These are phyloP conservation scores for Phytophthora pluvialis DNA, from an alignment of 352 stramenopile species.

Conservation along the genomic window DNA sequence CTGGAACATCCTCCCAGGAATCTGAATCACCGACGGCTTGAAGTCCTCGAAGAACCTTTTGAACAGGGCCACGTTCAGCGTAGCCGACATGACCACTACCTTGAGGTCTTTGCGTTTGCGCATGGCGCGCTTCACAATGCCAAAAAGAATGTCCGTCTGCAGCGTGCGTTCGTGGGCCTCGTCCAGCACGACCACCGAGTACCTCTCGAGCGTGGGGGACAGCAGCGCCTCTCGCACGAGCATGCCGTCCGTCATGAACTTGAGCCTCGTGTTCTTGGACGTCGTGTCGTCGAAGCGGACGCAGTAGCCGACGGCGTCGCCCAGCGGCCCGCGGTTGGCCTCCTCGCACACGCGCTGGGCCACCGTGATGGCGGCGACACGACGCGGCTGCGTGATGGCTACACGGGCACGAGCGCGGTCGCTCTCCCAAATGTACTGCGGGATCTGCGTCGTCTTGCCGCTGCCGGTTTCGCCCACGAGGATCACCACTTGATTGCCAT, in stretches of 20 bases:
- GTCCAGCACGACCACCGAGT: conserved; percentile 88
- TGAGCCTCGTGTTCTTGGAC: conserved; percentile 88
- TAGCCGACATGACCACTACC: conserved; percentile 99
- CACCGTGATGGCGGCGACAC: conserved; percentile 85
- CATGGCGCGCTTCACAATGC: conserved; percentile 88
- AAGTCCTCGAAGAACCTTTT: conserved; percentile 93
- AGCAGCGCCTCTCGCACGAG: conserved; percentile 91
- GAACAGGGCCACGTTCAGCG: conserved; percentile 95
- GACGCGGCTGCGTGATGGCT: conserved; percentile 84
- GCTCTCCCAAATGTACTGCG: conserved; percentile 86
- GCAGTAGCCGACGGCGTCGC: conserved; percentile 89
- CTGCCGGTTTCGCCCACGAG: conserved; percentile 91
- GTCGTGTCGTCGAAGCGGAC: conserved; percentile 96
- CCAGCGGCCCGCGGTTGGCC: conserved; percentile 51
- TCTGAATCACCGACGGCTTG: conserved; percentile 80
- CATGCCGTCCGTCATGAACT: conserved; percentile 94
- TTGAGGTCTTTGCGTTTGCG: conserved; percentile 88
- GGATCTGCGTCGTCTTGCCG: conserved; percentile 93
- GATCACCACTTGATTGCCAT: conserved; percentile 80
- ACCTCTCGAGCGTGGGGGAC: conserved; percentile 71
- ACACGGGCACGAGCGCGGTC: conserved; percentile 52
- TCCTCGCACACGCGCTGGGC: conserved; percentile 84
- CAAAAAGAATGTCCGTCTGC: conserved; percentile 92
- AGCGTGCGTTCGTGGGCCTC: conserved; percentile 89
- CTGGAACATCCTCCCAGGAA: conserved; percentile 89